A percentile compares a stretch with the other conserved stretches of the same genome.
Evolutionary conservation across 1,139 yeast genomes (phyloP).

Genomic region (Pichia sp.): DNA sequence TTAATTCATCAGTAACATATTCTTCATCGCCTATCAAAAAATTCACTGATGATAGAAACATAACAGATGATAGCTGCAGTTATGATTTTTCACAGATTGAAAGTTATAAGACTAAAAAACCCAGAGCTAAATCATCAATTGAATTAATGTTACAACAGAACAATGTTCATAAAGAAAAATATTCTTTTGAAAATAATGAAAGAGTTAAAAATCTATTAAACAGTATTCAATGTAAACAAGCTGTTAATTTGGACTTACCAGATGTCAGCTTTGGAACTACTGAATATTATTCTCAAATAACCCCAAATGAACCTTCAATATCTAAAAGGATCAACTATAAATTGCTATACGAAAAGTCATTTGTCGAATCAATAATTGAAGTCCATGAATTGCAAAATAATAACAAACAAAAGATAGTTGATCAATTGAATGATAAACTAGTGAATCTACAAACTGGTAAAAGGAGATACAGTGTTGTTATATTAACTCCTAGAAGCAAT

Average conservation of each 20-base stretch:
- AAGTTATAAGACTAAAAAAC: background rate
- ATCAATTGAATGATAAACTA: background rate
- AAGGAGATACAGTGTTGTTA: conserved; percentile 6
- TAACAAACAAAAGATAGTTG: background rate
- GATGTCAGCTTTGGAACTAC: conserved; percentile 8
- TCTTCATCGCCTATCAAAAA: conserved; percentile 7
- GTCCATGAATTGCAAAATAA: background rate
- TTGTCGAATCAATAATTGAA: conserved; percentile 7
- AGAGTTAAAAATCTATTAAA: conserved; percentile 1
- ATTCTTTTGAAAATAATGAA: background rate
- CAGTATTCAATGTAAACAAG: conserved; percentile 3
- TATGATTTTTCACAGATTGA: conserved; percentile 2
- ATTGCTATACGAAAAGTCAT: background rate
- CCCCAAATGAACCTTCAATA: background rate
- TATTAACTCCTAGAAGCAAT: conserved; percentile 10
- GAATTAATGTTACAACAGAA: background rate
- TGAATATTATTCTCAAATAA: background rate
- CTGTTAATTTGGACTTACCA: conserved; percentile 4
- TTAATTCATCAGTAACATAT: background rate
- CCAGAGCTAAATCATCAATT: background rate
- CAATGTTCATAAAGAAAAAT: background rate
- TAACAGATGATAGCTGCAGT: background rate
- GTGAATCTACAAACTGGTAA: conserved; percentile 1
- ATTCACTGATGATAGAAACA: background rate
- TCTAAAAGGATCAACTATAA: background rate